Conservation (phyloP, 306 rosid species). For the Purshia tridentata region DNA sequence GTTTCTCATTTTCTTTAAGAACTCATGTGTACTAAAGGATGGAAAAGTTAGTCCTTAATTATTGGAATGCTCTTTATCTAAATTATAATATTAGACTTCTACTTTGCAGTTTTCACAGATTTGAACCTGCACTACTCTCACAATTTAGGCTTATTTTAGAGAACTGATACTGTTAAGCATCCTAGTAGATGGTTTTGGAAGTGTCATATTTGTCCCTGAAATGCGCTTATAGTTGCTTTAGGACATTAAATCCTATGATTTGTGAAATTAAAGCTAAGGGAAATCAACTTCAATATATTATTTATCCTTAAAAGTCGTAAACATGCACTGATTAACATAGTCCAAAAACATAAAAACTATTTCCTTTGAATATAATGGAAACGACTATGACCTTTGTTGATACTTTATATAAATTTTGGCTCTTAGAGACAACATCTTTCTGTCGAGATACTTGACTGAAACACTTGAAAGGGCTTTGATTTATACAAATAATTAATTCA, state of each 20-base stretch:
- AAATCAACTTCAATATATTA: background rate
- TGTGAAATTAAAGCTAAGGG: background rate
- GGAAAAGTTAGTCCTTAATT: background rate
- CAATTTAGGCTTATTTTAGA: background rate
- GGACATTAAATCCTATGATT: background rate
- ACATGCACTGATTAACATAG: background rate
- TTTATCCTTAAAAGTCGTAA: background rate
- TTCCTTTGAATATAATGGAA: background rate
- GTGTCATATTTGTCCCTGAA: background rate
- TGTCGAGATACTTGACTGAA: background rate
- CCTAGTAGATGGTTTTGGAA: background rate
- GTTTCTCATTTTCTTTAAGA: background rate
- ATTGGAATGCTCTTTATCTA: background rate
- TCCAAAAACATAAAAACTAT: background rate
- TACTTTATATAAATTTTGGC: background rate
- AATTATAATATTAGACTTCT: background rate
- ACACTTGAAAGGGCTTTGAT: background rate
- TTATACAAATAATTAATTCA: background rate
- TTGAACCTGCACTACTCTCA: background rate
- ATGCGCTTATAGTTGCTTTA: background rate
- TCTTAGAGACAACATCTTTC: background rate
- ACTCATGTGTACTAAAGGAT: background rate
- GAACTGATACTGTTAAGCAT: background rate
- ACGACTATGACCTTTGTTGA: background rate
- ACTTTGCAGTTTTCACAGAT: background rate